These are phyloP conservation scores for Grosmannia penicillata DNA, from an alignment of 2,329 filamentous ascomycete species.

Conservation along the genomic window DNA sequence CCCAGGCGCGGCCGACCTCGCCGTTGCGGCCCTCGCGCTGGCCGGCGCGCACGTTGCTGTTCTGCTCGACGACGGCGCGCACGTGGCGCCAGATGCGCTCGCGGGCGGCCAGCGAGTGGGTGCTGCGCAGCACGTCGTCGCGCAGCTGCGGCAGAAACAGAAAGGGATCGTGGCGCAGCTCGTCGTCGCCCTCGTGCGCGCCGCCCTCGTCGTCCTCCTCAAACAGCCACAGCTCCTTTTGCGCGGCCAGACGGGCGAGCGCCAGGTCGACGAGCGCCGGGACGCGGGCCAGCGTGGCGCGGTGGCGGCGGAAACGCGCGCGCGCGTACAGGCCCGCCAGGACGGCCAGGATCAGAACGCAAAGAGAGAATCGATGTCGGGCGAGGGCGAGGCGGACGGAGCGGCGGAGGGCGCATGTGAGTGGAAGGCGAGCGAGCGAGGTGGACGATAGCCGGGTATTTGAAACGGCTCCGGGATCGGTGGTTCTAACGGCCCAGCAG, in stretches of 20 bases:
- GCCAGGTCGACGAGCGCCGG: constrained; percentile 74
- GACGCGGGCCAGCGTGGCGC: constrained; percentile 55
- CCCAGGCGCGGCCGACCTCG: constrained; percentile 52
- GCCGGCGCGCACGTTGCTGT: constrained; percentile 73
- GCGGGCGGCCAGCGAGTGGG: constrained; percentile 62
- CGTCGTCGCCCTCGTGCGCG: constrained; percentile 37
- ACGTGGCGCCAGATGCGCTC: constrained; percentile 78
- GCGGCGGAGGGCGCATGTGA: constrained; percentile 67
- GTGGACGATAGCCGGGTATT: constrained; percentile 57
- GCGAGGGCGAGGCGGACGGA: constrained; percentile 67
- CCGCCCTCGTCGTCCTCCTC: constrained; percentile 7
- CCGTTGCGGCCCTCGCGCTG: constrained; percentile 53
- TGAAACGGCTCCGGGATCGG: constrained; percentile 46
- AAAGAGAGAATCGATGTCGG: constrained; percentile 77
- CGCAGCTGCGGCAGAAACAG: constrained; percentile 79
- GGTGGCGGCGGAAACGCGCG: constrained; percentile 44
- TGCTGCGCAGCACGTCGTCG: constrained; percentile 74
- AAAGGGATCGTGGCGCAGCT: constrained; percentile 44
- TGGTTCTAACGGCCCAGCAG: constrained; percentile 57
- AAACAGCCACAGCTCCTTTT: constrained; percentile 63
- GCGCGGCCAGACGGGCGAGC: constrained; percentile 63
- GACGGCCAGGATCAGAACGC: constrained; percentile 40
- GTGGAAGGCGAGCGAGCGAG: constrained; percentile 82
- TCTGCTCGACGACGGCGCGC: constrained; percentile 73
- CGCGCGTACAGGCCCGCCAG: constrained; percentile 46